phyloP scores from a whole-genome alignment of 257 asterid genomes.

The Agastache rugosa region DNA sequence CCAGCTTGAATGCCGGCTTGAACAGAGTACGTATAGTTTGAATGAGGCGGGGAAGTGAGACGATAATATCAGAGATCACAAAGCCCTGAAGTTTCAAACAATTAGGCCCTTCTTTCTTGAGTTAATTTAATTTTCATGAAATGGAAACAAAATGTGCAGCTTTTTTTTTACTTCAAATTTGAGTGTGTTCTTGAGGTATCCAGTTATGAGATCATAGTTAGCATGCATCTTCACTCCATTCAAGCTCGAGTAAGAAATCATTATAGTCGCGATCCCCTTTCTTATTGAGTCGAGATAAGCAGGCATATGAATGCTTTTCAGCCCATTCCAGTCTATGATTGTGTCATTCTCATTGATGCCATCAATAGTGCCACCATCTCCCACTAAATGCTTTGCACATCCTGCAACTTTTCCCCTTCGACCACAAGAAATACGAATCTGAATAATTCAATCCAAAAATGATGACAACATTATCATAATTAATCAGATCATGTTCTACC shows the following conservation, averaged over 20 bases:
- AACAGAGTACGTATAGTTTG: conserved; percentile 69
- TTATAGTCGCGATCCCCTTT: conserved; percentile 52
- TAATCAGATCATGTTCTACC: conserved; percentile 33
- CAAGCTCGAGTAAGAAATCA: conserved; percentile 63
- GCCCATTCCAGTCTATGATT: conserved; percentile 42
- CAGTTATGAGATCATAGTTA: conserved; percentile 52
- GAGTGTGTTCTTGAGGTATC: conserved; percentile 52
- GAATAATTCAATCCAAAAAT: neutral
- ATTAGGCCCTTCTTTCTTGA: conserved; percentile 8
- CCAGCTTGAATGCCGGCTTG: conserved; percentile 66
- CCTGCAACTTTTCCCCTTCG: conserved; percentile 45
- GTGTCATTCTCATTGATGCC: conserved; percentile 58
- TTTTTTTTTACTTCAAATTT: conserved; percentile 49
- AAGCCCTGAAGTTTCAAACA: conserved; percentile 56
- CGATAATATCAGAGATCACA: conserved; percentile 76
- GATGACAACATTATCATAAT: neutral
- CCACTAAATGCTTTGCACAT: conserved; percentile 55
- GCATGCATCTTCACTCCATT: conserved; percentile 61
- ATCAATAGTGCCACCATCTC: conserved; percentile 52
- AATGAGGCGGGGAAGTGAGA: conserved; percentile 57
- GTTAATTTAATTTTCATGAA: neutral
- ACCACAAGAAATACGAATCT: conserved; percentile 6
- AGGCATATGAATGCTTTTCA: conserved; percentile 55
- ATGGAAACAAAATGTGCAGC: neutral
- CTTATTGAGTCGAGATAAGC: conserved; percentile 57